Evolutionary conservation across 257 asterid genomes (phyloP), one percentile per base, ranked within the genome.

Genomic region (Capsicum chinense): DNA sequence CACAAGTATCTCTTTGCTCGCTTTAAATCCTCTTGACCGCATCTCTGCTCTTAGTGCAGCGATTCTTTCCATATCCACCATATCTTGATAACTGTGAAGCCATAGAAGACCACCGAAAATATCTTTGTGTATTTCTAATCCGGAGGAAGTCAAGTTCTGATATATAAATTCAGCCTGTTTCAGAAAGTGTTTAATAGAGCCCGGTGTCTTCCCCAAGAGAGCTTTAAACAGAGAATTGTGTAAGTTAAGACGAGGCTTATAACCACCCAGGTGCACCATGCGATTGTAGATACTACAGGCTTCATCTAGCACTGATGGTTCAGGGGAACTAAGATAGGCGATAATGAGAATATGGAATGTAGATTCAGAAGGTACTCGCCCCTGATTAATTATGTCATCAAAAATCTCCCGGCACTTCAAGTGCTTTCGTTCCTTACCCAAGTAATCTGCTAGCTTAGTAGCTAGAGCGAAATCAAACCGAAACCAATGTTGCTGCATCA

Each of bases 391-490:
- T 83, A 96, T 96, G 86, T 92, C 95, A 69, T 95, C 92, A 83
- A 89, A 94, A 81, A 96, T 85, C 89, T 96, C 98, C 68, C 94
- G 93, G 87, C 98, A 94, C 84, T 93, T 96, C 88, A 90, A 86
- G 93, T 86, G 89, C 81, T 94, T 96, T 39, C 97, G 88, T 87
- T 93, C 95, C 93, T 87, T 94, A n/a, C 99, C 99, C 95, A 96
- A 87, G 90, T 89, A 97, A 89, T 95, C 98, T 10, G 98, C 98
- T 84, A 97, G 89, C 88, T 91, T 93, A 71, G 98, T 93, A 0
- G 95, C 97, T 56, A 97, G 97, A 67, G 90, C 89, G 54, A 94
- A 97, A 89, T 94, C 97, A 88, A 97, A 97, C 71, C 80, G 90
- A 87, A 90, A 93, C 99, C 99, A 97, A 59, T 90, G 93, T 80